These are phyloP conservation scores for Capsaspora owczarzaki DNA, from an alignment of 78 protist genomes.

Conservation along the genomic window DNA sequence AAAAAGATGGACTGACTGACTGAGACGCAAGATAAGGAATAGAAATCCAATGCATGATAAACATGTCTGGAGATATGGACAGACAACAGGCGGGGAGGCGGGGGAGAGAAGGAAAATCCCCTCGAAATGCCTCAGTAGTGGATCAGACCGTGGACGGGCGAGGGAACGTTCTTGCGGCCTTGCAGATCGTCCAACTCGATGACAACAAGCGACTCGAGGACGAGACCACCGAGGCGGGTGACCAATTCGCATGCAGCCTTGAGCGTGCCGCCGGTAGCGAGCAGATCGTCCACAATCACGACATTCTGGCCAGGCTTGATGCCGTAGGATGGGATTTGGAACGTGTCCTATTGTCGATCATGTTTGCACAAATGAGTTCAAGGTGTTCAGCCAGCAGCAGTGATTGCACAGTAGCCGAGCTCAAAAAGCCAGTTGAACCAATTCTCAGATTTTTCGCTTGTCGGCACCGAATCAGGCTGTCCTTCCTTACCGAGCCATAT, in stretches of 20 bases:
- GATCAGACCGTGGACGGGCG: not conserved
- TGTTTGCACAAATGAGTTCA: not conserved
- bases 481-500: not conserved
- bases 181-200: not conserved
- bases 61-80: too few species aligned
- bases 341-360: not conserved
- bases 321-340: slow-evolving; percentile 21
- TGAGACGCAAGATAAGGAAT: too few species aligned
- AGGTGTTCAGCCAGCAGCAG: too few species aligned
- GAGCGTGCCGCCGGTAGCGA: slow-evolving; percentile 44
- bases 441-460: too few species aligned
- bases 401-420: too few species aligned
- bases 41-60: too few species aligned
- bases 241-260: not conserved
- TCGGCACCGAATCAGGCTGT: too few species aligned
- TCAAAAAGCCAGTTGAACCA: too few species aligned
- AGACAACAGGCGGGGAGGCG: too few species aligned
- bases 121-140: not conserved
- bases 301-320: slow-evolving; percentile 14
- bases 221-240: not conserved
- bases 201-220: not conserved
- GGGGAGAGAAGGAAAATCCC: too few species aligned
- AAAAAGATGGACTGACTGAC: too few species aligned
- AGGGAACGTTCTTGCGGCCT: not conserved
- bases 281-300: slow-evolving; percentile 39